A percentile compares a stretch with the other conserved stretches of the same genome.
Conservation (phyloP, 164 flowering plant species). For the Akebia trifoliata region DNA sequence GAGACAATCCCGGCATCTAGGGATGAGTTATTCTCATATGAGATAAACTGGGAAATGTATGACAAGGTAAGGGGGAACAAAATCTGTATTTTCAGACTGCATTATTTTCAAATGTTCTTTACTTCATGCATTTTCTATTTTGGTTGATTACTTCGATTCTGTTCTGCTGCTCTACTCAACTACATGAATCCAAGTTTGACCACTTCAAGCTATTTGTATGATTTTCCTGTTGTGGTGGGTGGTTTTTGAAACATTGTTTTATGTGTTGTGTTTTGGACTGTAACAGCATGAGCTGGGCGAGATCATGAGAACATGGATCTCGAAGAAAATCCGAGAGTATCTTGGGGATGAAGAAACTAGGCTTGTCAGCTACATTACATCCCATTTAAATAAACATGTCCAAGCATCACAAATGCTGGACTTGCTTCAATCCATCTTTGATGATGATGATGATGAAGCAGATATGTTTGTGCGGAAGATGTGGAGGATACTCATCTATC, state of each 20-base stretch:
- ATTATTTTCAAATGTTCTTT: neutral
- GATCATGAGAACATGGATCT: constrained; percentile 98
- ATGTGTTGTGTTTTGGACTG: no score
- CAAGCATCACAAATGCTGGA: constrained; percentile 85
- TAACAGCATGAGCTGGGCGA: constrained; percentile 81
- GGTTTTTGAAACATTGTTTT: no score
- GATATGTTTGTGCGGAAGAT: constrained; percentile 99
- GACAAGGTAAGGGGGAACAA: constrained; percentile 63
- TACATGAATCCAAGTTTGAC: neutral
- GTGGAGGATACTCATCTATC: constrained; percentile 99
- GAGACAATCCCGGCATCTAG: constrained; percentile 97
- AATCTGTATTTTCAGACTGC: no score
- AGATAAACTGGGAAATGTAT: constrained; percentile 86
- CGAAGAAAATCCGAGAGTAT: constrained; percentile 93
- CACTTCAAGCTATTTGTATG: neutral
- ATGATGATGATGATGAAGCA: constrained; percentile 97
- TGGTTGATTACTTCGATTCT: neutral
- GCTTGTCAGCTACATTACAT: constrained; percentile 85
- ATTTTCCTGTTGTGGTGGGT: neutral
- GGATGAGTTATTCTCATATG: constrained; percentile 88
- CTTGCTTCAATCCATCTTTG: constrained; percentile 74
- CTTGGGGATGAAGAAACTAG: constrained; percentile 90
- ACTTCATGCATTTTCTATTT: neutral
- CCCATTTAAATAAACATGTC: constrained; percentile 81
- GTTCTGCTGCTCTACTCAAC: no score